Percentiles rank a stretch among this genome's conserved stretches.
Conservation (phyloP, 345 rosid genomes). For the Citrus glauca region DNA sequence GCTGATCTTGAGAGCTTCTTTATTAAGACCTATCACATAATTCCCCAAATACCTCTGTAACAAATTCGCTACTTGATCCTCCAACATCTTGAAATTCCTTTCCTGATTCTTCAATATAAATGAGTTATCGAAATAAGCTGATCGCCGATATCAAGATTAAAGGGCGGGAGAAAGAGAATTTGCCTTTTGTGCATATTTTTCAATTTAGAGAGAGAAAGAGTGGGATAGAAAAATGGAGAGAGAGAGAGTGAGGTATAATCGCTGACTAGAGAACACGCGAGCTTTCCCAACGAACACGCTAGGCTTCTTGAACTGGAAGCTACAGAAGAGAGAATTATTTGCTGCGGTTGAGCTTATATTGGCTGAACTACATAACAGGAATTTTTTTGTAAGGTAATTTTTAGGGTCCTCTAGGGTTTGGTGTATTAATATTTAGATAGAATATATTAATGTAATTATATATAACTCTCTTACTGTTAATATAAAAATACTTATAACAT, state of each 20-base stretch:
- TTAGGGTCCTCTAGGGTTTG: no score
- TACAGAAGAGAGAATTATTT: not conserved
- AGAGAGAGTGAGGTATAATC: not conserved
- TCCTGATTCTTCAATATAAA: conserved; percentile 10
- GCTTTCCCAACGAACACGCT: conserved; percentile 37
- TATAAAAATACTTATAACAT: no score
- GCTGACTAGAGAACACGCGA: not conserved
- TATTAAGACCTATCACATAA: conserved; percentile 80
- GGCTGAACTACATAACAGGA: not conserved
- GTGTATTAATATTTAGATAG: no score
- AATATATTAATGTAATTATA: no score
- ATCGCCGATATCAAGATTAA: not conserved
- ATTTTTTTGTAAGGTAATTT: no score
- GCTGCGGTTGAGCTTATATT: not conserved
- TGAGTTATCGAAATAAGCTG: not conserved
- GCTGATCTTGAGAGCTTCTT: conserved; percentile 96
- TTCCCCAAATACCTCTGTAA: conserved; percentile 88
- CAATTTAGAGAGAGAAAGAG: not conserved
- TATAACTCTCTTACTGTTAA: no score
- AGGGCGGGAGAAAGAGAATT: not conserved
- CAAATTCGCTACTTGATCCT: conserved; percentile 94
- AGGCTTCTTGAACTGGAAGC: conserved; percentile 21
- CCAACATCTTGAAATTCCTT: conserved; percentile 63
- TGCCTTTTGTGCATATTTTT: not conserved
- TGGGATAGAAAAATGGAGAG: not conserved